These are phyloP conservation scores for Endogone sp. DNA, from an alignment of 192 early-diverging fungal species.

Conservation along the genomic window DNA sequence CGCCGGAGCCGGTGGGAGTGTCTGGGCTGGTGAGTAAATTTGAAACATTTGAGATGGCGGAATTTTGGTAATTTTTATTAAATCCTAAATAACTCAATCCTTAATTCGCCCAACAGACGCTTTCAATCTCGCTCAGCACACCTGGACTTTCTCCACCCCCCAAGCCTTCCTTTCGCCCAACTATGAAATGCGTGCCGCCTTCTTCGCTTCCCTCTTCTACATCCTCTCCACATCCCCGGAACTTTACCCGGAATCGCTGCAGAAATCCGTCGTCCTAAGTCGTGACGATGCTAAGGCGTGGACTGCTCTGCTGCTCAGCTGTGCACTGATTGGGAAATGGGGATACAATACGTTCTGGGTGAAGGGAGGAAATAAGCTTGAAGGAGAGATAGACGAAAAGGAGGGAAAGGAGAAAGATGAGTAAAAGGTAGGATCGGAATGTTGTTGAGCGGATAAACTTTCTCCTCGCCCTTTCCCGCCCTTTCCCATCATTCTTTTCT, in stretches of 20 bases:
- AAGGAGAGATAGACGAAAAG: background rate
- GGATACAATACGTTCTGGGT: background rate
- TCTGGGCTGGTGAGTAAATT: conserved; percentile 24
- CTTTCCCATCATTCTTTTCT: too few species aligned
- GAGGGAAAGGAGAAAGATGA: background rate
- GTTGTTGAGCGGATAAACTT: too few species aligned
- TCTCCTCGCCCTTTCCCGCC: too few species aligned
- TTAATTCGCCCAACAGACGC: conserved; percentile 14
- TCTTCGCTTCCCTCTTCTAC: conserved; percentile 24
- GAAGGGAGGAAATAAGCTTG: background rate
- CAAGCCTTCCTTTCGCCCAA: conserved; percentile 16
- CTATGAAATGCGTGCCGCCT: conserved; percentile 21
- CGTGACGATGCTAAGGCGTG: background rate
- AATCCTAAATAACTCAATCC: too few species aligned
- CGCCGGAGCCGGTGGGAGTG: conserved; percentile 26
- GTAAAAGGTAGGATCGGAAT: too few species aligned
- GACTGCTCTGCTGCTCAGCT: background rate
- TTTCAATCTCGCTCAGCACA: conserved; percentile 23
- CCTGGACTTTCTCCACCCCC: conserved; percentile 30
- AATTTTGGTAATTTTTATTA: too few species aligned
- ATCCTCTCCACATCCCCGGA: conserved; percentile 15
- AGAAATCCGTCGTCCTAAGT: background rate
- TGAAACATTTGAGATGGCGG: too few species aligned
- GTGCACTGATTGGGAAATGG: background rate
- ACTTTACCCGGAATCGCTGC: background rate